Conservation (phyloP, 2,329 filamentous ascomycete genomes). For the Calonectria ilicicola region DNA sequence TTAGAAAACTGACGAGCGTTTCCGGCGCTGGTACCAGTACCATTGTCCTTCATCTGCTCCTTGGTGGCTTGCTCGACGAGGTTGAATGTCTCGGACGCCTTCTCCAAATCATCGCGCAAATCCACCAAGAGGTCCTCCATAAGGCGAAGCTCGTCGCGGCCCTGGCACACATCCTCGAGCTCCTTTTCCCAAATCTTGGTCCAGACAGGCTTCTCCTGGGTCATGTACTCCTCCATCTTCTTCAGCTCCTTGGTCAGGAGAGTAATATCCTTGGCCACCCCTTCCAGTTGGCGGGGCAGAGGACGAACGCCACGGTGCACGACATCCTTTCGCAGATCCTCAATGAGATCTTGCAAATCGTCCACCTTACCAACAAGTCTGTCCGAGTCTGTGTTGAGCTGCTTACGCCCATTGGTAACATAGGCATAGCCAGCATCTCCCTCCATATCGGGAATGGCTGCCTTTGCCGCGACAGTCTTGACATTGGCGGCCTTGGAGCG, state of each 20-base stretch:
- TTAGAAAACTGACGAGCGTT: conserved; percentile 68
- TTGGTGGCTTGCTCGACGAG: conserved; percentile 98
- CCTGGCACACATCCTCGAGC: conserved; percentile 93
- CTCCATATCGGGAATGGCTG: conserved; percentile 77
- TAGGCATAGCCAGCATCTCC: conserved; percentile 87
- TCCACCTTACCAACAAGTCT: conserved; percentile 92
- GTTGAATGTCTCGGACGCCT: conserved; percentile 91
- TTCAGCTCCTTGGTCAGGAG: conserved; percentile 86
- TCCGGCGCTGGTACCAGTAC: conserved; percentile 61
- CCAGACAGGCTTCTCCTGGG: conserved; percentile 94
- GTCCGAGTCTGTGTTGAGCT: conserved; percentile 88
- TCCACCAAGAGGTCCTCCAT: conserved; percentile 96
- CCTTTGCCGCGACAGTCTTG: conserved; percentile 79
- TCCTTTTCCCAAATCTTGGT: conserved; percentile 99
- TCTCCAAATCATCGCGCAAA: conserved; percentile 93
- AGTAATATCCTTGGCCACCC: conserved; percentile 88
- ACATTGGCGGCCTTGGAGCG: conserved; percentile 85
- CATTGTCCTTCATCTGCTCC: conserved; percentile 87
- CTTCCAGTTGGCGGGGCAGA: conserved; percentile 88
- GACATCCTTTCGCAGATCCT: conserved; percentile 97
- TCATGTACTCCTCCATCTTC: conserved; percentile 93
- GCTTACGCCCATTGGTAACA: conserved; percentile 88
- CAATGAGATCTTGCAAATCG: conserved; percentile 95
- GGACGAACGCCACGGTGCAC: conserved; percentile 93
- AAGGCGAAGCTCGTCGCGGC: conserved; percentile 93